Conservation (phyloP, 495 filamentous ascomycete genomes). For the Chaetomidium leptoderma region DNA sequence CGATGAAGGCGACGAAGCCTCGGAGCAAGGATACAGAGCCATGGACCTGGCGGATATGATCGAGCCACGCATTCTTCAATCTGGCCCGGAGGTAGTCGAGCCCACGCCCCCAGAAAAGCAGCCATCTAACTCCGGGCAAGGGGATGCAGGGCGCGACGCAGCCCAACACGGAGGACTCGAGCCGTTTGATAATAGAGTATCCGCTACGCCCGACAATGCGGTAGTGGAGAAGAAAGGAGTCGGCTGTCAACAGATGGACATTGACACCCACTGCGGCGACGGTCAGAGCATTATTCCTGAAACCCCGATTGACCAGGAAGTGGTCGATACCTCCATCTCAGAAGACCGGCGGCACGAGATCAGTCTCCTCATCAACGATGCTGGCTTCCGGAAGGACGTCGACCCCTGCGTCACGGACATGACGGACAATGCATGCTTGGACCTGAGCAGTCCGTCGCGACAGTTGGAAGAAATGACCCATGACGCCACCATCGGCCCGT, state of each 20-base stretch:
- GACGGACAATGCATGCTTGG: neutral
- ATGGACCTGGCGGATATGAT: slow-evolving; percentile 41
- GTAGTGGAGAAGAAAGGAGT: neutral
- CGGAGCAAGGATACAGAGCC: slow-evolving; percentile 33
- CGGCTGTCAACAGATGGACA: neutral
- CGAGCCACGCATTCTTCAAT: slow-evolving; percentile 42
- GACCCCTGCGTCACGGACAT: slow-evolving; percentile 21
- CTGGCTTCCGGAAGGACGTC: slow-evolving; percentile 24
- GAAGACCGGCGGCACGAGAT: slow-evolving; percentile 29
- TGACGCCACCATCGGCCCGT: slow-evolving; percentile 3
- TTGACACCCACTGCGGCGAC: slow-evolving; percentile 1
- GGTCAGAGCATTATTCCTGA: slow-evolving; percentile 22
- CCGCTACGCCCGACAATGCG: neutral
- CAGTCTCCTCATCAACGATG: slow-evolving; percentile 25
- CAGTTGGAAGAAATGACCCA: slow-evolving; percentile 28
- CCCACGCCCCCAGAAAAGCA: neutral
- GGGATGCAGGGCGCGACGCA: neutral
- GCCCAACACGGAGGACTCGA: neutral
- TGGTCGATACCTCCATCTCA: slow-evolving; percentile 14
- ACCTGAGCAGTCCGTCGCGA: slow-evolving; percentile 30
- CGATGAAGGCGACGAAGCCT: slow-evolving; percentile 32
- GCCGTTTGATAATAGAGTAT: neutral
- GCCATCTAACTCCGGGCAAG: neutral
- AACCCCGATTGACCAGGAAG: slow-evolving; percentile 2
- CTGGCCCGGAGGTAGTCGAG: slow-evolving; percentile 8